Conservation (phyloP, 2,329 filamentous ascomycete genomes). For the Beauveria australis region DNA sequence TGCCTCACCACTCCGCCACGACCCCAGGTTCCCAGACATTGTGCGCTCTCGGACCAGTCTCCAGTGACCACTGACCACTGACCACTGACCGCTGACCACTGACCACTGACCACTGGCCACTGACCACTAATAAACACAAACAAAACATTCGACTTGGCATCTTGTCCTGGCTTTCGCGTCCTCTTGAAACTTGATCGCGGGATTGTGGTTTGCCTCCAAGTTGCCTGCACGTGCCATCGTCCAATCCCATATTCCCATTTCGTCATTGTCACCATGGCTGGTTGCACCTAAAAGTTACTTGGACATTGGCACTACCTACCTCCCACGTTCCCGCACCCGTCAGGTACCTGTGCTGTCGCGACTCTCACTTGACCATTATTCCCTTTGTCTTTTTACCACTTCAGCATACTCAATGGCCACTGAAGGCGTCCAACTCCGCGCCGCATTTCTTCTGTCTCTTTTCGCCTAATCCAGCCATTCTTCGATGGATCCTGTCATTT, state of each 20-base stretch:
- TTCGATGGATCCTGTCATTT: constrained; percentile 77
- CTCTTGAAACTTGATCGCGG: constrained; percentile 5
- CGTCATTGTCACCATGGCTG: constrained; percentile 3
- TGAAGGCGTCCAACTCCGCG: not conserved
- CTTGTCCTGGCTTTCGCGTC: not conserved
- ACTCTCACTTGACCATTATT: not conserved
- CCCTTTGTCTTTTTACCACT: not conserved
- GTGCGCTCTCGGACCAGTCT: not conserved
- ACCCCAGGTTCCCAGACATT: constrained; percentile 3
- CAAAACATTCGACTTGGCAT: constrained; percentile 8
- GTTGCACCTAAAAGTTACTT: not conserved
- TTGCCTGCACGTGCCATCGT: not conserved
- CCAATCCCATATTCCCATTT: not conserved
- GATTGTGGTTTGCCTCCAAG: not conserved
- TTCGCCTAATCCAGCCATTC: not conserved
- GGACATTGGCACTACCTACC: not conserved
- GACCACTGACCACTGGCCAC: too few species aligned
- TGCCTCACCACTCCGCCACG: not conserved
- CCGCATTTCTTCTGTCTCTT: not conserved
- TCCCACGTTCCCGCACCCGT: not conserved
- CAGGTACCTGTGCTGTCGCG: constrained; percentile 4
- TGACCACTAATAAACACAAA: not conserved
- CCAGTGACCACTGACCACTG: too few species aligned
- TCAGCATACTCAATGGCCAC: not conserved
- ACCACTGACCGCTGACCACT: too few species aligned